Conservation (phyloP, 2,329 filamentous ascomycete species). For the Plenodomus tracheiphilus region DNA sequence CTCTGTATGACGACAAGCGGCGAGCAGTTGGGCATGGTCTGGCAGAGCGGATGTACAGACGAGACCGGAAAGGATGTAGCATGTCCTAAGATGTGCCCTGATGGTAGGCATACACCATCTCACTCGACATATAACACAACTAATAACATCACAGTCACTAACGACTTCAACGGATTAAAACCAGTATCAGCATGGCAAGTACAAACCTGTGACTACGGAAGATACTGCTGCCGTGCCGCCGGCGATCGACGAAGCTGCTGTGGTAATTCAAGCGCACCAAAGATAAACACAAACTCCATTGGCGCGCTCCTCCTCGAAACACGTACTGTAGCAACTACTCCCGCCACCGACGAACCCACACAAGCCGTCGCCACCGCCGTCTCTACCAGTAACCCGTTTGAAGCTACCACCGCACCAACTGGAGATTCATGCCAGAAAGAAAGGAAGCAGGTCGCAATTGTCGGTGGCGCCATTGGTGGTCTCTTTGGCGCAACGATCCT, state of each 20-base stretch:
- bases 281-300: constrained; percentile 24
- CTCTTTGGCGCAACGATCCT: constrained; percentile 27
- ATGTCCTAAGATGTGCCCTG: constrained; percentile 37
- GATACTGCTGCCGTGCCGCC: constrained; percentile 38
- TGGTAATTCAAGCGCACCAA: constrained; percentile 28
- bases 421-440: constrained; percentile 17
- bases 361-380: constrained; percentile 10
- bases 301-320: constrained; percentile 25
- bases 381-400: constrained; percentile 11
- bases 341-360: constrained; percentile 8
- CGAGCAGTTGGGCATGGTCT: constrained; percentile 36
- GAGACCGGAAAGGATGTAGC: constrained; percentile 30
- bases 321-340: constrained; percentile 4
- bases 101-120: constrained; percentile 21
- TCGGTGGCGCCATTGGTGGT: constrained; percentile 31
- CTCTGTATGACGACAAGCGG: constrained; percentile 39
- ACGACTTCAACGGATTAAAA: constrained; percentile 16
- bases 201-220: constrained; percentile 40
- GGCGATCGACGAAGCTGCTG: constrained; percentile 34
- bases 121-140: background rate
- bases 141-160: constrained; percentile 13
- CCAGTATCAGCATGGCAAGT: constrained; percentile 36
- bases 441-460: constrained; percentile 23
- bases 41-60: constrained; percentile 42
- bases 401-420: constrained; percentile 5